phyloP scores from a whole-genome alignment of 2,329 filamentous ascomycete genomes.

The Pseudogymnoascus sp. region DNA sequence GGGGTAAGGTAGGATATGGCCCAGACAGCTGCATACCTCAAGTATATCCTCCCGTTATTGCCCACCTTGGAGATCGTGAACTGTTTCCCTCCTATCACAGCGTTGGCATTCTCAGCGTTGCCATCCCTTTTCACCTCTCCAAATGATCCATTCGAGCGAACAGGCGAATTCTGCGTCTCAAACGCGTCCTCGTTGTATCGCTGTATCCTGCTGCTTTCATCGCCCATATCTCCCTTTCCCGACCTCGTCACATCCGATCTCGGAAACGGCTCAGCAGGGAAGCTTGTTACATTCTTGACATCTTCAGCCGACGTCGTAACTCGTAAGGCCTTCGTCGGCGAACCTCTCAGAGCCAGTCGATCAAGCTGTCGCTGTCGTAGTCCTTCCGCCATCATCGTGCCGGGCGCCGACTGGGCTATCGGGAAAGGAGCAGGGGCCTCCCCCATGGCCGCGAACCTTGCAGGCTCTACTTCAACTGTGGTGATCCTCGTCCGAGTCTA shows the following conservation, averaged over 20 bases:
- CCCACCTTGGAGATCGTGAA: conserved; percentile 77
- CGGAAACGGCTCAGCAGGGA: conserved; percentile 19
- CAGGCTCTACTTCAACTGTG: conserved; percentile 3
- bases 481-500: conserved; percentile 7
- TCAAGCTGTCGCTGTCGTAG: conserved; percentile 29
- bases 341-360: conserved; percentile 25
- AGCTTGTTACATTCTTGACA: conserved; percentile 19
- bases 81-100: conserved; percentile 33
- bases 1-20: conserved; percentile 15
- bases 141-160: conserved; percentile 6
- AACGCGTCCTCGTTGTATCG: conserved; percentile 23
- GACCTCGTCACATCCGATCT: conserved; percentile 13
- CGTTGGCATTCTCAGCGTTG: conserved; percentile 51
- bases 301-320: conserved; percentile 20
- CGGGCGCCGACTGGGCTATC: not conserved
- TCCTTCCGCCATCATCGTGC: conserved; percentile 12
- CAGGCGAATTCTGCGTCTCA: conserved; percentile 18
- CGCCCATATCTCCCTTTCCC: conserved; percentile 13
- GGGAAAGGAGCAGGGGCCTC: conserved; percentile 6
- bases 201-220: conserved; percentile 13
- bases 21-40: conserved; percentile 46
- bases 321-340: conserved; percentile 19
- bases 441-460: not conserved
- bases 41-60: conserved; percentile 73
- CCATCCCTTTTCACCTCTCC: conserved; percentile 49